These are phyloP conservation scores for Exutisphaerella laricina DNA, from an alignment of 2,329 filamentous ascomycete species.

Conservation along the genomic window DNA sequence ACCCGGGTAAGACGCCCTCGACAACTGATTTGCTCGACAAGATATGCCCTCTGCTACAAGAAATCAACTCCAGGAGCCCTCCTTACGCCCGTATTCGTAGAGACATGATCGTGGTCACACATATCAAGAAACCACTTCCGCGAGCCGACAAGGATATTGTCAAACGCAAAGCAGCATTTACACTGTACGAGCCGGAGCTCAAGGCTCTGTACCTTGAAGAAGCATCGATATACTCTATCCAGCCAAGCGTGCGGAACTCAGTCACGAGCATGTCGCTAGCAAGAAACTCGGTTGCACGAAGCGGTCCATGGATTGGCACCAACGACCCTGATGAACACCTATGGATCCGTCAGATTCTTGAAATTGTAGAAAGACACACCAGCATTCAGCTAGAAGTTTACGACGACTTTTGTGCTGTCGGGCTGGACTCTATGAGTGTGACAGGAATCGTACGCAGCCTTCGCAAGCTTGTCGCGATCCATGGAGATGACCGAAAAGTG, in stretches of 20 bases:
- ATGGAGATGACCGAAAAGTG: conserved; percentile 35
- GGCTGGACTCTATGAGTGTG: conserved; percentile 35
- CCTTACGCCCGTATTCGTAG: conserved; percentile 14
- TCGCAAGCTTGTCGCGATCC: conserved; percentile 9
- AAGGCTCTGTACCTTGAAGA: conserved; percentile 11
- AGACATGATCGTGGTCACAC: conserved; percentile 17
- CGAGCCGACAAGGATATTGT: conserved; percentile 19
- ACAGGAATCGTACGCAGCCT: conserved; percentile 24
- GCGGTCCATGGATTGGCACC: not conserved
- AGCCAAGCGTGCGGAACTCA: not conserved
- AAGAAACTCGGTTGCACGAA: no score
- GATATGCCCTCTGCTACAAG: conserved; percentile 15
- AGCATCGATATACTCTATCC: not conserved
- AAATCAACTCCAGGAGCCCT: conserved; percentile 13
- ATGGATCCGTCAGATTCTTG: conserved; percentile 10
- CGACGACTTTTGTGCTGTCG: conserved; percentile 13
- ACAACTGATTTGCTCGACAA: conserved; percentile 12
- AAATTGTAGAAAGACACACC: conserved; percentile 6
- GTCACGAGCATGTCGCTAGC: no score
- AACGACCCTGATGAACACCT: conserved; percentile 3
- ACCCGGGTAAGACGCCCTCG: not conserved
- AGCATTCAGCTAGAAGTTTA: conserved; percentile 6
- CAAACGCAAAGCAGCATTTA: conserved; percentile 16
- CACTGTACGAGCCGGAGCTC: conserved; percentile 16
- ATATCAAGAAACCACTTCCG: conserved; percentile 11